Percentiles rank a stretch among this genome's conserved stretches.
Conservation (phyloP, 495 filamentous ascomycete species). For the Hypoxylon subgilvum region DNA sequence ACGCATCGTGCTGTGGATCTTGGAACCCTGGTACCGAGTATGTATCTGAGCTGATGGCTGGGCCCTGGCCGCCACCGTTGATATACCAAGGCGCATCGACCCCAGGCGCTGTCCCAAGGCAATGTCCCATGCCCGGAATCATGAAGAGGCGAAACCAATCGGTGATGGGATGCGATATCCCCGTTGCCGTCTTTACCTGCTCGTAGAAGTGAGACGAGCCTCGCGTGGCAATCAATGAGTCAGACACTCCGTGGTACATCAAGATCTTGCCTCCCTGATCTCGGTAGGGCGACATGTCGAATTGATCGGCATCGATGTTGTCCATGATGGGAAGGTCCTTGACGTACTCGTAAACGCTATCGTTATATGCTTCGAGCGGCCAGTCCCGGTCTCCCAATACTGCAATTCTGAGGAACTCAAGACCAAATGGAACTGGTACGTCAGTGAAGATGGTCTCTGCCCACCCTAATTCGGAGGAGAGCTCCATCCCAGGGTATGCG, state of each 20-base stretch:
- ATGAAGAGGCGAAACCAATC: slow-evolving; percentile 45
- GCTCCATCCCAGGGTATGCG: slow-evolving; percentile 53
- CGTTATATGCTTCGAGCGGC: slow-evolving; percentile 43
- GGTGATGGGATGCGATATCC: slow-evolving; percentile 14
- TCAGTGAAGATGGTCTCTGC: background rate
- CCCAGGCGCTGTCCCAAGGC: slow-evolving; percentile 26
- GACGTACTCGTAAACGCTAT: slow-evolving; percentile 31
- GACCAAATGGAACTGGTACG: slow-evolving; percentile 35
- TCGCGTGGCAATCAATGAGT: slow-evolving; percentile 52
- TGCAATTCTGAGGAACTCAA: slow-evolving; percentile 45
- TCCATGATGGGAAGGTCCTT: slow-evolving; percentile 17
- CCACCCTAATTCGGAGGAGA: slow-evolving; percentile 46
- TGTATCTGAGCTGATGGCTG: slow-evolving; percentile 20
- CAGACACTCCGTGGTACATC: slow-evolving; percentile 60
- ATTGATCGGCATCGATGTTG: slow-evolving; percentile 49
- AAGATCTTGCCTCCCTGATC: slow-evolving; percentile 59
- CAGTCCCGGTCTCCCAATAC: slow-evolving; percentile 48
- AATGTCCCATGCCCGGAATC: slow-evolving; percentile 50
- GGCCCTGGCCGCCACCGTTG: slow-evolving; percentile 41
- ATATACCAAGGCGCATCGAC: slow-evolving; percentile 51
- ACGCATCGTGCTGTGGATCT: slow-evolving; percentile 51
- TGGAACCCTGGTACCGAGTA: slow-evolving; percentile 49
- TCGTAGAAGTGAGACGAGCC: slow-evolving; percentile 51
- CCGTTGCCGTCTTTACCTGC: slow-evolving; percentile 20
- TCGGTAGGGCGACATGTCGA: slow-evolving; percentile 54